Conservation (phyloP, 177 flowering plant genomes). For the Vitis hybrid region DNA sequence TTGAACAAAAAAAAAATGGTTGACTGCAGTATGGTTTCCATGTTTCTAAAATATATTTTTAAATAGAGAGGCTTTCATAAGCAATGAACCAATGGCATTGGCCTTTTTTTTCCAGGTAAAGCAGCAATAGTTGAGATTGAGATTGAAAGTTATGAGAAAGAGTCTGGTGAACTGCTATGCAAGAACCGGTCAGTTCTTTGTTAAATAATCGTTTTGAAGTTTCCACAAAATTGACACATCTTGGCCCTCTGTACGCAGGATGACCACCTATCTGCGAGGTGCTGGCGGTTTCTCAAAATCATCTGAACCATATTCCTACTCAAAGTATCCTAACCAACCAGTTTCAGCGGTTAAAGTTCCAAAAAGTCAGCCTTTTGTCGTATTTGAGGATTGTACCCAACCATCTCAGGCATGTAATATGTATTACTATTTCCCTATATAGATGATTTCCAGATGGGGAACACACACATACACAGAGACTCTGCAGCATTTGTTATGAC, state of each 20-base stretch:
- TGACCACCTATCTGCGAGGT: slow-evolving; percentile 66
- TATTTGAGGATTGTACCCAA: slow-evolving; percentile 68
- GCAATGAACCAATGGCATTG: no score
- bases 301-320: slow-evolving; percentile 64
- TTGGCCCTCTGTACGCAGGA: slow-evolving; percentile 35
- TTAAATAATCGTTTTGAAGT: neutral
- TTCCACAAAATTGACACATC: slow-evolving; percentile 2
- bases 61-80: no score
- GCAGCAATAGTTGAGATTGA: slow-evolving; percentile 85
- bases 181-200: slow-evolving; percentile 63
- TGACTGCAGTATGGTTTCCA: no score
- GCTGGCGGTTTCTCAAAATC: slow-evolving; percentile 95
- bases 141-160: slow-evolving; percentile 59
- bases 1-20: no score
- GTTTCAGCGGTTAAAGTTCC: slow-evolving; percentile 52
- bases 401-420: slow-evolving; percentile 67
- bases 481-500: no score
- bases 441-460: no score
- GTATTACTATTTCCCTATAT: neutral
- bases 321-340: slow-evolving; percentile 56
- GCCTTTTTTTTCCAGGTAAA: slow-evolving; percentile 55
- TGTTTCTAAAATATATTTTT: no score
- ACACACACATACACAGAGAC: no score
- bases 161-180: slow-evolving; percentile 72
- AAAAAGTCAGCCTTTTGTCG: slow-evolving; percentile 55